Conservation (phyloP, 2,329 filamentous ascomycete genomes). For the Fusarium globosum region DNA sequence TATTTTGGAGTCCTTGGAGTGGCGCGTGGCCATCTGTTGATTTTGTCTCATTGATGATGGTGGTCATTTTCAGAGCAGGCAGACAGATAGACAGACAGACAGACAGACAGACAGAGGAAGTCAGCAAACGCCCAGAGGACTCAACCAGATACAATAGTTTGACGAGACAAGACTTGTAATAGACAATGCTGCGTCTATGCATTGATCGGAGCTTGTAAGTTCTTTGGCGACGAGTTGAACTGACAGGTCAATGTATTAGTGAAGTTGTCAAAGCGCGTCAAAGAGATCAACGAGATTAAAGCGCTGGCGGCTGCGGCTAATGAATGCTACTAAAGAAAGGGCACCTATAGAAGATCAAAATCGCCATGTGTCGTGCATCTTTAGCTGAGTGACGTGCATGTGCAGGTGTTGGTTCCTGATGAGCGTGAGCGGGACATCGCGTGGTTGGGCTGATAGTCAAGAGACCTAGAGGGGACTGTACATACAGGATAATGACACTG, state of each 20-base stretch:
- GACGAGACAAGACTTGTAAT: neutral
- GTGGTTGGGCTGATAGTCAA: conserved; percentile 35
- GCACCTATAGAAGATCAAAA: conserved; percentile 18
- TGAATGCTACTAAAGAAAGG: conserved; percentile 9
- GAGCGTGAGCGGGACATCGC: conserved; percentile 35
- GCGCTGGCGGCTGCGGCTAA: conserved; percentile 14
- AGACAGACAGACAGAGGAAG: neutral
- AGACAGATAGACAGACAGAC: conserved; percentile 1
- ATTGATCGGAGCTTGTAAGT: neutral
- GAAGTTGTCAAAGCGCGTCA: conserved; percentile 9
- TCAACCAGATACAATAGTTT: neutral
- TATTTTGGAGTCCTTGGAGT: neutral
- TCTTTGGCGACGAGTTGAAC: conserved; percentile 7
- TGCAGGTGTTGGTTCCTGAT: conserved; percentile 36
- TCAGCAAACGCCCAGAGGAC: neutral
- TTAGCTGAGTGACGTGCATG: conserved; percentile 38
- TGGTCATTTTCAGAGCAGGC: conserved; percentile 25
- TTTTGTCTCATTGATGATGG: conserved; percentile 33
- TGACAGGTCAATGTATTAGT: neutral
- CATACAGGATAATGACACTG: rapidly evolving
- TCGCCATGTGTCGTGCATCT: conserved; percentile 36
- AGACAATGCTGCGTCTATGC: neutral
- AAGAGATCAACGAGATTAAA: conserved; percentile 10
- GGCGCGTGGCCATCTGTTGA: conserved; percentile 30
- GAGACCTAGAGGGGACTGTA: conserved; percentile 36